Percentiles rank a stretch among this genome's conserved stretches.
phyloP scores from a whole-genome alignment of 345 rosid genomes.

The Aegle marmelos region DNA sequence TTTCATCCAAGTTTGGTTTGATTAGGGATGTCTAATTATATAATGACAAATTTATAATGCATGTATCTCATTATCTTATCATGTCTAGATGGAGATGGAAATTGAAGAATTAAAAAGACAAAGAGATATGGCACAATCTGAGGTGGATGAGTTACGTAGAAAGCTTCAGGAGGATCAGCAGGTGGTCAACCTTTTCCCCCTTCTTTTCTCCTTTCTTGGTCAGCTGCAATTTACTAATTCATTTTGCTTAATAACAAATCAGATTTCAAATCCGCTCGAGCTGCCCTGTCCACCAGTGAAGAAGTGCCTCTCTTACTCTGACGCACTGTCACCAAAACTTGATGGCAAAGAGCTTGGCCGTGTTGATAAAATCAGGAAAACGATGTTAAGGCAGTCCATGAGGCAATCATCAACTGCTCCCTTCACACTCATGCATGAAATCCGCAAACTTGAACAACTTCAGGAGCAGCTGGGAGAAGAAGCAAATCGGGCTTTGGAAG shows the following conservation, averaged over 20 bases:
- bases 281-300: conserved; percentile 63
- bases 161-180: conserved; percentile 68
- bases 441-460: conserved; percentile 97
- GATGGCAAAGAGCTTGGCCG: conserved; percentile 51
- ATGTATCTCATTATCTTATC: conserved; percentile 10
- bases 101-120: conserved; percentile 84
- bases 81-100: conserved; percentile 86
- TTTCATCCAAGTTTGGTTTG: background rate
- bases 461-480: conserved; percentile 98
- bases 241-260: conserved; percentile 20
- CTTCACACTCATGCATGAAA: conserved; percentile 94
- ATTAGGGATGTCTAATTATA: background rate
- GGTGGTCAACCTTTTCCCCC: conserved; percentile 34
- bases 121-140: conserved; percentile 81
- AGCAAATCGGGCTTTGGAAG: conserved; percentile 94
- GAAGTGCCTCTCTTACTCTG: conserved; percentile 91
- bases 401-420: conserved; percentile 96
- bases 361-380: conserved; percentile 58
- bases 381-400: conserved; percentile 73
- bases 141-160: conserved; percentile 76
- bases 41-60: conserved; percentile 7
- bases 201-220: background rate
- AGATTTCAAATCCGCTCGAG: conserved; percentile 51
- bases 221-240: conserved; percentile 8
- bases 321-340: conserved; percentile 45